Percentiles rank a stretch among this genome's conserved stretches.
phyloP scores from a whole-genome alignment of 2,329 filamentous ascomycete genomes.

The Colletotrichum tabaci region DNA sequence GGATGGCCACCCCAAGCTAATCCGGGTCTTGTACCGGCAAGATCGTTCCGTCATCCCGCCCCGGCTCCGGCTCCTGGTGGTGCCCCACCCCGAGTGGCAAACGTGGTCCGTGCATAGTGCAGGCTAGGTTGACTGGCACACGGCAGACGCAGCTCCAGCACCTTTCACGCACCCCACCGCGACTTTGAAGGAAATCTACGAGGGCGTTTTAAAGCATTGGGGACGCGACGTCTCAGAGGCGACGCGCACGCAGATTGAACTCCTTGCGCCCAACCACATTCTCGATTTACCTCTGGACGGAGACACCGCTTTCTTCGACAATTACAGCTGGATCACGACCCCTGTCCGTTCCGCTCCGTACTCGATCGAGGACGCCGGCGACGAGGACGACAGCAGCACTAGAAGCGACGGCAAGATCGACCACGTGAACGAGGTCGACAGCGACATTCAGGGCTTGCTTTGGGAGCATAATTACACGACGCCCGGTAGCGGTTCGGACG shows the following conservation, averaged over 20 bases:
- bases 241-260: constrained; percentile 15
- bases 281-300: constrained; percentile 29
- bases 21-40: constrained; percentile 14
- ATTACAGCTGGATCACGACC: constrained; percentile 5
- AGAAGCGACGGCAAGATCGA: not conserved
- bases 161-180: constrained; percentile 21
- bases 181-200: constrained; percentile 27
- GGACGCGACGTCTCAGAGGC: constrained; percentile 18
- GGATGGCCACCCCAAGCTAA: not conserved
- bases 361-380: not conserved
- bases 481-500: not conserved
- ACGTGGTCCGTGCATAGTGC: constrained; percentile 28
- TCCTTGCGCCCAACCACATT: not conserved
- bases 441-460: not conserved
- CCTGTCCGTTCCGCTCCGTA: not conserved
- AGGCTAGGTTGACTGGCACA: constrained; percentile 12
- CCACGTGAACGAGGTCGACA: not conserved
- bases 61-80: constrained; percentile 27
- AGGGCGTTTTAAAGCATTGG: constrained; percentile 7
- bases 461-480: not conserved
- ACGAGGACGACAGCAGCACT: not conserved
- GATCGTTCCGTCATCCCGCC: constrained; percentile 3
- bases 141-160: constrained; percentile 10
- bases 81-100: constrained; percentile 8
- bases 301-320: constrained; percentile 14